Evolutionary conservation across 2,329 filamentous ascomycete species (phyloP), one percentile per base, ranked within the genome.

Genomic region (Tolypocladium cylindrosporum): DNA sequence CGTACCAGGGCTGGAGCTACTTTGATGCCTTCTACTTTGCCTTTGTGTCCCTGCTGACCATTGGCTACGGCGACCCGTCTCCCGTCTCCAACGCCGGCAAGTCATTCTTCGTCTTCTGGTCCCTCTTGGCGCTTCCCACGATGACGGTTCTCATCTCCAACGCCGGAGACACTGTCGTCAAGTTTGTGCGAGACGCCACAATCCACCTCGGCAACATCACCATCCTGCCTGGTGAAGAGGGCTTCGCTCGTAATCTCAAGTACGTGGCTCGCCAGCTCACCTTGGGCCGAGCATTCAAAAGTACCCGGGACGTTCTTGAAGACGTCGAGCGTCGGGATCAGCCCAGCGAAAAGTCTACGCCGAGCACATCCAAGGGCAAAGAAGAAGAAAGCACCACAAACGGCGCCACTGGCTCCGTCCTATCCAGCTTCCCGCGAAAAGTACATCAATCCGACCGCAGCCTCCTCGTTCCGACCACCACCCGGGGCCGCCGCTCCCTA

Each of bases 91-190:
- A 91, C 62, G 81, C 86, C 0, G 90, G 89, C 1, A 86, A 89
- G 57, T 84, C 89, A 0, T 96, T 96, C 69, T 97, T 96, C 66
- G 89, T 97, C n/a, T 86, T 96, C 58, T 97, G 92, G 92, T 90
- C 87, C 16, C 71, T 97, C 1, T 80, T 96, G 34, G 91, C 91
- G 0, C 79, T 96, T 3, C 92, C 92, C 0, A 92, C 89, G 2
- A 92, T 92, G 81, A 96, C 92, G 0, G 86, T 96, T 21, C 80
- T 97, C 14, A 89, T 95, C 61, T 88, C 85, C 13, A 89, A 92
- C 63, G 88, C 94, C 59, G 89, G 89, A 31, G 88, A 95, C 66
- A 97, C 92, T 0, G 81, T 96, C 24, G 86, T 96, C 52, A 84
- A 82, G 64, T 72, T 74, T 5, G 71, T 87, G 57, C 75, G 77